A percentile compares a stretch with the other conserved stretches of the same genome.
These are phyloP conservation scores for Fusarium newnesense DNA, from an alignment of 2,329 filamentous ascomycete genomes.

Conservation along the genomic window DNA sequence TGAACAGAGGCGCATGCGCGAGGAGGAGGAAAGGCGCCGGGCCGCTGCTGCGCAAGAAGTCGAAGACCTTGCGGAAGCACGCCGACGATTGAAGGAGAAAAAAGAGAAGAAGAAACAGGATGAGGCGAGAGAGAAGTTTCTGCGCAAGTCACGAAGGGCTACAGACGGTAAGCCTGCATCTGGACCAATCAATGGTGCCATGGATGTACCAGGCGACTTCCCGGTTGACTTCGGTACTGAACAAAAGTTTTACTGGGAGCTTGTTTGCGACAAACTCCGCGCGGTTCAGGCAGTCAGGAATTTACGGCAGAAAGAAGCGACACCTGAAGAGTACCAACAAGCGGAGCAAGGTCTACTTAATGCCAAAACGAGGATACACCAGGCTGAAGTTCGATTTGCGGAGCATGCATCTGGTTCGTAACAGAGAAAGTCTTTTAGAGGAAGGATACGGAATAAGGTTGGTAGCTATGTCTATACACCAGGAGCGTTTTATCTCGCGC, in stretches of 20 bases:
- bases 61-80: slow-evolving; percentile 52
- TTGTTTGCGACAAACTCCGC: slow-evolving; percentile 55
- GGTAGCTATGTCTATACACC: slow-evolving; percentile 37
- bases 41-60: slow-evolving; percentile 52
- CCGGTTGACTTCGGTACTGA: slow-evolving; percentile 44
- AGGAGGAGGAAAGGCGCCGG: slow-evolving; percentile 51
- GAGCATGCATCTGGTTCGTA: slow-evolving; percentile 39
- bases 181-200: slow-evolving; percentile 48
- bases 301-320: slow-evolving; percentile 42
- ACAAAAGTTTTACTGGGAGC: slow-evolving; percentile 53
- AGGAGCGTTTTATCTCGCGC: slow-evolving; percentile 25
- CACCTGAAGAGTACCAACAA: slow-evolving; percentile 42
- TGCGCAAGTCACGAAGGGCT: slow-evolving; percentile 51
- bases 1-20: slow-evolving; percentile 51
- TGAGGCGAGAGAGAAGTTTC: slow-evolving; percentile 43
- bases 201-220: slow-evolving; percentile 52
- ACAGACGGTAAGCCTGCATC: slow-evolving; percentile 31
- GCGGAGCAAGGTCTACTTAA: slow-evolving; percentile 46
- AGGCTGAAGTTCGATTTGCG: slow-evolving; percentile 52
- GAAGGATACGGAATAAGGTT: slow-evolving; percentile 21
- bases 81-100: slow-evolving; percentile 52
- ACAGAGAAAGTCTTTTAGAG: not conserved
- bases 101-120: slow-evolving; percentile 53
- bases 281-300: slow-evolving; percentile 52
- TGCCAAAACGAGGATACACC: slow-evolving; percentile 50